A percentile compares a stretch with the other conserved stretches of the same genome.
Conservation (phyloP, 2,329 filamentous ascomycete genomes). For the Colletotrichum cuscutae region DNA sequence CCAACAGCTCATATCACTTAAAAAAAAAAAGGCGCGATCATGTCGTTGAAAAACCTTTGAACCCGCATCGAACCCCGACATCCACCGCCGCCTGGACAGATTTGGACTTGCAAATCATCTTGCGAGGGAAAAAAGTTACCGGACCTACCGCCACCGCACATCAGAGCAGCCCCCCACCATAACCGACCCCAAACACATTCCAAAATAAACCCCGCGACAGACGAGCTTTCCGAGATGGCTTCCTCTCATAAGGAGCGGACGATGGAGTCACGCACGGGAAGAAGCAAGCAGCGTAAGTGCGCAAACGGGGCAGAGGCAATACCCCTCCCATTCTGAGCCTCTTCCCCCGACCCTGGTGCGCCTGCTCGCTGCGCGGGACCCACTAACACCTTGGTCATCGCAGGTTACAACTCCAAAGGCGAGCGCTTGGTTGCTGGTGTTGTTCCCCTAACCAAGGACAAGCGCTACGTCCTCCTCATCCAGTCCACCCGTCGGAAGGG, state of each 20-base stretch:
- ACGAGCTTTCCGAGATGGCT: constrained; percentile 30
- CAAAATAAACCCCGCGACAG: constrained; percentile 16
- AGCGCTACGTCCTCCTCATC: constrained; percentile 89
- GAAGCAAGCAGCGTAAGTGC: constrained; percentile 83
- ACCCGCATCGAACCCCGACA: constrained; percentile 16
- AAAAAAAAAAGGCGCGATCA: constrained; percentile 28
- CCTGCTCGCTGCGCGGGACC: constrained; percentile 38
- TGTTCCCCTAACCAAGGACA: constrained; percentile 88
- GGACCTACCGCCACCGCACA: constrained; percentile 21
- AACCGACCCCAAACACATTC: constrained; percentile 17
- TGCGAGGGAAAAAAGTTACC: constrained; percentile 25
- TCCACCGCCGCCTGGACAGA: constrained; percentile 6
- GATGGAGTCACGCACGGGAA: constrained; percentile 80
- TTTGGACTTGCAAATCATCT: constrained; percentile 21
- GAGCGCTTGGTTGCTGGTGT: constrained; percentile 96
- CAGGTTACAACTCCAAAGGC: constrained; percentile 92
- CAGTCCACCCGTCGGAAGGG: constrained; percentile 90
- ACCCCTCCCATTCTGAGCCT: constrained; percentile 14
- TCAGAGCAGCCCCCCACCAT: constrained; percentile 21
- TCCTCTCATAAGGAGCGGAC: constrained; percentile 54
- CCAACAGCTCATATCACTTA: constrained; percentile 11
- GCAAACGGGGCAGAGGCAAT: constrained; percentile 29
- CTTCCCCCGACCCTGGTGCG: constrained; percentile 31
- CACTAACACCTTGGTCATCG: constrained; percentile 49
- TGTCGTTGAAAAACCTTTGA: constrained; percentile 35